Conservation (phyloP, 2,329 filamentous ascomycete genomes). For the Metarhizium humberi region DNA sequence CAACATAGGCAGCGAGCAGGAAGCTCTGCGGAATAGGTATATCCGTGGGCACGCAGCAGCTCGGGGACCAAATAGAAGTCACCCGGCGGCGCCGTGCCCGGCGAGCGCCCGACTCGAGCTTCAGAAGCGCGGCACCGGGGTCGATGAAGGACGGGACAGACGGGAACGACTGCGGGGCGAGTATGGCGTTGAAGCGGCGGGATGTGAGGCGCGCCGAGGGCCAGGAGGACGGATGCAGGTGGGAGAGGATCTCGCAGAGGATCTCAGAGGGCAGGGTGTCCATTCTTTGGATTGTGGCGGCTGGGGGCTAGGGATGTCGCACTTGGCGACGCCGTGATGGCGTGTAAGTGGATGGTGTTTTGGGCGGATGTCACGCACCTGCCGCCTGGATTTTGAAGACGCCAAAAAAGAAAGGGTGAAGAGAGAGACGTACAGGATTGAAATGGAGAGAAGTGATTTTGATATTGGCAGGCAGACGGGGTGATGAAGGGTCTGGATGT, state of each 20-base stretch:
- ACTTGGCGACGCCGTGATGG: too few species aligned
- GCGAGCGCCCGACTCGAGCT: conserved; percentile 12
- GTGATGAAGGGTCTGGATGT: too few species aligned
- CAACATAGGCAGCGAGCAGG: conserved; percentile 20
- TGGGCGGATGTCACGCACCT: too few species aligned
- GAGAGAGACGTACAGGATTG: too few species aligned
- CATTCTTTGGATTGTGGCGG: conserved; percentile 11
- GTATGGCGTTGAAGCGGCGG: conserved; percentile 21
- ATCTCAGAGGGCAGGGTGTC: conserved; percentile 21
- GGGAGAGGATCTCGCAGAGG: conserved; percentile 17
- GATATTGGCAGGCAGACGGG: too few species aligned
- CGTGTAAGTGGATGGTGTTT: too few species aligned
- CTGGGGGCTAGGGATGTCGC: too few species aligned
- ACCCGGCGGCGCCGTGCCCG: conserved; percentile 14
- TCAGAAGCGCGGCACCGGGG: conserved; percentile 13
- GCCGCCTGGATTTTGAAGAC: too few species aligned
- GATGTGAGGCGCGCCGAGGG: conserved; percentile 22
- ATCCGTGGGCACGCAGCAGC: conserved; percentile 20
- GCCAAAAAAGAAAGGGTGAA: too few species aligned
- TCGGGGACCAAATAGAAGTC: conserved; percentile 24
- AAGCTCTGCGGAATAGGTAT: conserved; percentile 22
- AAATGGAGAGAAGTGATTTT: too few species aligned
- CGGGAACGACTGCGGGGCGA: conserved; percentile 17
- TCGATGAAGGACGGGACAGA: conserved; percentile 21
- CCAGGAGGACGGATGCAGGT: conserved; percentile 14